Conservation (phyloP, 805 yeast genomes). For the Cyberlindnera samutprakarnensis region DNA sequence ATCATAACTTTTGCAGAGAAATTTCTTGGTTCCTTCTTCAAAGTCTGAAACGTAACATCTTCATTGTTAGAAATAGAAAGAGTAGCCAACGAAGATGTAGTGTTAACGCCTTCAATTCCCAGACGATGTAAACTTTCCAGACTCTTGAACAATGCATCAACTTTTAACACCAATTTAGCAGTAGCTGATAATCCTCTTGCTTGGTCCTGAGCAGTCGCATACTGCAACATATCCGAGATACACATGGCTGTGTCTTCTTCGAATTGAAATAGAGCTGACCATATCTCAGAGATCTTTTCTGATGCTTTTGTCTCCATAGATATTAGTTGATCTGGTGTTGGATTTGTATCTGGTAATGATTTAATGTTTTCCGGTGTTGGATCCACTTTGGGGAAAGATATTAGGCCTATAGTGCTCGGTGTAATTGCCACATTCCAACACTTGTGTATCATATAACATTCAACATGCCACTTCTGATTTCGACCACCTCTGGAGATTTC, state of each 20-base stretch:
- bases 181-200: constrained; percentile 60
- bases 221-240: constrained; percentile 85
- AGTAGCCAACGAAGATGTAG: constrained; percentile 6
- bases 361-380: constrained; percentile 20
- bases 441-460: constrained; percentile 95
- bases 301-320: constrained; percentile 61
- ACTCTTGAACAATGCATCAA: constrained; percentile 72
- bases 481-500: constrained; percentile 87
- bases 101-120: constrained; percentile 15
- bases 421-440: constrained; percentile 88
- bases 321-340: constrained; percentile 41
- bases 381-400: constrained; percentile 22
- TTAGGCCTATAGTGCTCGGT: constrained; percentile 48
- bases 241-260: constrained; percentile 88
- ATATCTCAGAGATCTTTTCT: constrained; percentile 51
- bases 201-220: constrained; percentile 69
- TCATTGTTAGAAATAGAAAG: constrained; percentile 7
- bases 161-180: constrained; percentile 61
- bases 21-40: constrained; percentile 53
- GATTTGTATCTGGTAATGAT: constrained; percentile 23
- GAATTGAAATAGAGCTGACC: constrained; percentile 81
- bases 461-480: constrained; percentile 98
- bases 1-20: constrained; percentile 86
- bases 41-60: constrained; percentile 9
- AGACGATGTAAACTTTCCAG: constrained; percentile 43